Base-by-base conservation (phyloP, 345 rosid species). In the Eucalyptus marginata region DNA sequence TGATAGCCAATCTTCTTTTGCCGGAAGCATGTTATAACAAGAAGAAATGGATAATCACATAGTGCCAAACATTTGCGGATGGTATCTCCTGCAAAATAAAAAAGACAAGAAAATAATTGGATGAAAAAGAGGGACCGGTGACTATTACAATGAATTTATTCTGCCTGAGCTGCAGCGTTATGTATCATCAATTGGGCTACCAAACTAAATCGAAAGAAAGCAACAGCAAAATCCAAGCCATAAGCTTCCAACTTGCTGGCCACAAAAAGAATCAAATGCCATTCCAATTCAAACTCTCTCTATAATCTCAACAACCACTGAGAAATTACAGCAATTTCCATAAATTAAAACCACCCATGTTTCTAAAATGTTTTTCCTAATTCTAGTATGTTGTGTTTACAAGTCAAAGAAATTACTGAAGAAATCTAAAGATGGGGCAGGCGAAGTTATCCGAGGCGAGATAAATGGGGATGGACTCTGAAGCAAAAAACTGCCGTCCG, bases 321-420 rank as follows among this genome's bases (percentile, higher is more conserved):
- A 85, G 36, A 56, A n/a, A 33, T 66, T 68, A n/a, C 9, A 68
- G 47, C 46, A 76, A 76, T 36, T 40, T 3, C 83, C 83, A 36
- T 40, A 18, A 18, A 40, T 36, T 10, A 36, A 36, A 76, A 11
- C 83, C 4, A 76, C 46, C 68, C 84, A 79, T 25, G 68, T 44
- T 51, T 47, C 44, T 27, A 79, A 40, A 46, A 51, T 86, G 24
- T 47, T 49, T 54, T 12, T 76, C 83, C 83, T 76, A 76, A 36
- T 76, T 36, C 83, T 36, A 76, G 83, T 20, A 20, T 36, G 83
- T 76, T 20, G 83, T 76, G 46, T 94, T 94, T 88, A 95, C 76
- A 91, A 92, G 90, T 96, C 95, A 89, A 95, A 96, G 43, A 94
- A 92, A 88, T 95, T 93, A 89, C 93, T 97, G 96, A 95, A 95